A percentile compares a stretch with the other conserved stretches of the same genome.
These are phyloP conservation scores for Globisporangium echinulatum DNA, from an alignment of 352 stramenopile genomes.

Conservation along the genomic window DNA sequence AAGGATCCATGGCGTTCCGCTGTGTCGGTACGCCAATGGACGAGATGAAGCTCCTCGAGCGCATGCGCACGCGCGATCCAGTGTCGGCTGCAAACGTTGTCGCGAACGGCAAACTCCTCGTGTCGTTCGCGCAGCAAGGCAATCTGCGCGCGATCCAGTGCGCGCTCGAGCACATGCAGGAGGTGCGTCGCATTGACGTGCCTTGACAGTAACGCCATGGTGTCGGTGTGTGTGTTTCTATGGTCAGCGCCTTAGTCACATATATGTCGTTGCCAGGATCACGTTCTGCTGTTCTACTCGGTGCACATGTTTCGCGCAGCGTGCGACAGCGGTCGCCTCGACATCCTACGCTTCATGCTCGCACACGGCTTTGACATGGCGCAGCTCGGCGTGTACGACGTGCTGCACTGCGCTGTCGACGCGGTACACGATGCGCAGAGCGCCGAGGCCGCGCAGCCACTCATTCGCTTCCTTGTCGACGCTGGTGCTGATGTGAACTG, in stretches of 20 bases:
- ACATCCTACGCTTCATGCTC: constrained; percentile 61
- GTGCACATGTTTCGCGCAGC: constrained; percentile 67
- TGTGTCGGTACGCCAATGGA: constrained; percentile 28
- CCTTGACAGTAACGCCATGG: too few relatives aligned
- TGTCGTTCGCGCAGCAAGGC: constrained; percentile 38
- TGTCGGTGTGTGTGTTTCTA: too few relatives aligned
- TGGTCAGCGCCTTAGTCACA: neutral
- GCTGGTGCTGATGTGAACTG: constrained; percentile 65
- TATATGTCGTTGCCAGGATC: constrained; percentile 16
- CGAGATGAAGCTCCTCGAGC: constrained; percentile 56
- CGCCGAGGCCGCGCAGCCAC: constrained; percentile 37
- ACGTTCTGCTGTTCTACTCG: constrained; percentile 54
- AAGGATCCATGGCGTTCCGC: constrained; percentile 32
- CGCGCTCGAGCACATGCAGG: constrained; percentile 36
- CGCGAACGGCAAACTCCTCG: constrained; percentile 56
- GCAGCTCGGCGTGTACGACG: constrained; percentile 45
- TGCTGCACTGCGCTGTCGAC: constrained; percentile 48
- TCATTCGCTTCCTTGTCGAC: constrained; percentile 57
- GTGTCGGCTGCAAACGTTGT: constrained; percentile 51
- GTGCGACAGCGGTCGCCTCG: constrained; percentile 30
- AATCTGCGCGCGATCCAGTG: constrained; percentile 44
- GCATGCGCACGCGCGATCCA: constrained; percentile 31
- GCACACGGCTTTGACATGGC: constrained; percentile 57
- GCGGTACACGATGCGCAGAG: constrained; percentile 16
- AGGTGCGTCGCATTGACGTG: constrained; percentile 16